Percentiles rank a stretch among this genome's conserved stretches.
phyloP scores from a whole-genome alignment of 805 yeast genomes.

The Tetrapisispora arboricola region DNA sequence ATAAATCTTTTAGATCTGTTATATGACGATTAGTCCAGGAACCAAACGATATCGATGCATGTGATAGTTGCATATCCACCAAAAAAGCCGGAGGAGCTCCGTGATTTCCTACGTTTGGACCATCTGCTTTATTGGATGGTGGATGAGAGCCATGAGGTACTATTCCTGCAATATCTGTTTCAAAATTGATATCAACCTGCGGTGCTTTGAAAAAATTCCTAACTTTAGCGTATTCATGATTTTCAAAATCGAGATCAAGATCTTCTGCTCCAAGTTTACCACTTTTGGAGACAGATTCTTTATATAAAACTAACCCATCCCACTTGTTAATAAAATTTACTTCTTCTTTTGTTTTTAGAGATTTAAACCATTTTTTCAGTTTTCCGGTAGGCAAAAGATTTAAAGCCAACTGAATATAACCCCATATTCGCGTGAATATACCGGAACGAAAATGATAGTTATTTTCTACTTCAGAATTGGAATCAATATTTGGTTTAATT shows the following conservation, averaged over 20 bases:
- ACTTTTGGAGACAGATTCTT: conserved; percentile 30
- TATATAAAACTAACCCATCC: conserved; percentile 70
- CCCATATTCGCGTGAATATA: conserved; percentile 19
- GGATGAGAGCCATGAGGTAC: conserved; percentile 35
- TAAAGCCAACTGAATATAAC: conserved; percentile 1
- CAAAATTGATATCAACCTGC: conserved; percentile 43
- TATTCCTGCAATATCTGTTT: conserved; percentile 63
- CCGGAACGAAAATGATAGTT: conserved; percentile 13
- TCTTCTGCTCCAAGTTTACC: conserved; percentile 26
- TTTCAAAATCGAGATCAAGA: conserved; percentile 25
- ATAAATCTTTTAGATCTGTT: conserved; percentile 46
- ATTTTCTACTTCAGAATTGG: conserved; percentile 30
- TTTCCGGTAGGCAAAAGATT: not conserved
- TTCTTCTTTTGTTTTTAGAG: conserved; percentile 4
- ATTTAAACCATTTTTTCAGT: not conserved
- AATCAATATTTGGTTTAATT: conserved; percentile 63
- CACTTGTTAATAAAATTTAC: conserved; percentile 36
- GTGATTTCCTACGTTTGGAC: conserved; percentile 48
- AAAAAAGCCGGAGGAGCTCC: conserved; percentile 54
- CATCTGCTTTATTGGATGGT: conserved; percentile 28
- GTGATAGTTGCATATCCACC: conserved; percentile 44
- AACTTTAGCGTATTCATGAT: conserved; percentile 73
- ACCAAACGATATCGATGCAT: conserved; percentile 71
- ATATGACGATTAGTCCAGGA: conserved; percentile 95
- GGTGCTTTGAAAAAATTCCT: conserved; percentile 59